Percentiles rank a stretch among this genome's conserved stretches.
These are phyloP conservation scores for Amauroascus niger DNA, from an alignment of 2,329 filamentous ascomycete species.

Conservation along the genomic window DNA sequence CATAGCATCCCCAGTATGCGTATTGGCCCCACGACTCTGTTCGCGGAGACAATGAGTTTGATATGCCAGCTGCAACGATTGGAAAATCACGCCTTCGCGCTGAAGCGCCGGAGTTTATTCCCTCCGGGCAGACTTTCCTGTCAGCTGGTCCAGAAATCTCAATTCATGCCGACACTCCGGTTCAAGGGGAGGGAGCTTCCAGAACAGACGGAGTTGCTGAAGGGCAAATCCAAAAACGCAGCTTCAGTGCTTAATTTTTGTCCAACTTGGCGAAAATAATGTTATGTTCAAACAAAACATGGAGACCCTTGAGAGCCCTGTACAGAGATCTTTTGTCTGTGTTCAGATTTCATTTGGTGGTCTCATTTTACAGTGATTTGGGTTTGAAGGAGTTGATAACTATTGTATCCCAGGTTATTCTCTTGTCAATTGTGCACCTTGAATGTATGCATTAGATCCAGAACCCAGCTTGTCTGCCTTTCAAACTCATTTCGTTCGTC, in stretches of 20 bases:
- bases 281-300: background rate
- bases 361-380: too few relatives aligned
- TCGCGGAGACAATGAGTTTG: background rate
- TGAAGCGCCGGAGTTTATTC: conserved; percentile 13
- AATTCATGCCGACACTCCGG: background rate
- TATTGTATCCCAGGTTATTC: too few relatives aligned
- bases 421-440: too few relatives aligned
- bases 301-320: too few relatives aligned
- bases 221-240: background rate
- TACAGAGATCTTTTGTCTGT: background rate
- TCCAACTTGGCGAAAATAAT: too few relatives aligned
- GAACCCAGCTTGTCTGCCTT: conserved; percentile 4
- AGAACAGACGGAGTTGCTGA: background rate
- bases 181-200: background rate
- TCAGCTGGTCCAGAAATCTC: background rate
- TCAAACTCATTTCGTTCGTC: conserved; percentile 11
- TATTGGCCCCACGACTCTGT: background rate
- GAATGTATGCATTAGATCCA: too few relatives aligned
- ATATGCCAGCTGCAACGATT: background rate
- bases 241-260: background rate
- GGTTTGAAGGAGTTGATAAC: too few relatives aligned
- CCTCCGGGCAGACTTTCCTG: background rate
- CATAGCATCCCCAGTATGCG: background rate
- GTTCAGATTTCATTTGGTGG: too few relatives aligned
- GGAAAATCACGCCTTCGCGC: conserved; percentile 7